Conservation (phyloP, 1,139 yeast genomes). For the Yamadazyma atlantica region DNA sequence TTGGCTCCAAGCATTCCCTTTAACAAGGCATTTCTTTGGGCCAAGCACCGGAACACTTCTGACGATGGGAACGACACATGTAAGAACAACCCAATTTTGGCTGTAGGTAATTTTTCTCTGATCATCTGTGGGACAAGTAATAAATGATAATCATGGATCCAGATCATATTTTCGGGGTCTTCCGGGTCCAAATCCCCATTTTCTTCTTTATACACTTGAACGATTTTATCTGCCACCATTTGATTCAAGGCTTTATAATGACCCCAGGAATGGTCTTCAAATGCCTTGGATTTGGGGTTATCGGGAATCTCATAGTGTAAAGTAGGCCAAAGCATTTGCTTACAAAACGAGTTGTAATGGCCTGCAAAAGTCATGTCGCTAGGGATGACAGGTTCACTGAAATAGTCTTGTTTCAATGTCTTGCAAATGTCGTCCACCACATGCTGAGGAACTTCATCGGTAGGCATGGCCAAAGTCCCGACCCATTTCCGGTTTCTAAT, state of each 20-base stretch:
- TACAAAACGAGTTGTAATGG: slow-evolving; percentile 86
- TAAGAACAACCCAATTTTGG: slow-evolving; percentile 86
- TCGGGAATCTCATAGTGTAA: slow-evolving; percentile 96
- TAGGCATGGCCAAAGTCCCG: slow-evolving; percentile 89
- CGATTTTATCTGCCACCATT: slow-evolving; percentile 73
- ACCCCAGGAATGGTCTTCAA: slow-evolving; percentile 94
- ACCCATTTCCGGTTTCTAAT: slow-evolving; percentile 66
- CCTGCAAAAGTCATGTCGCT: slow-evolving; percentile 82
- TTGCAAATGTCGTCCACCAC: slow-evolving; percentile 52
- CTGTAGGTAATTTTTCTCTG: slow-evolving; percentile 71
- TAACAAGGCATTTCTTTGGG: slow-evolving; percentile 75
- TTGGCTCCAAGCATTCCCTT: slow-evolving; percentile 90
- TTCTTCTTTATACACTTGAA: slow-evolving; percentile 55
- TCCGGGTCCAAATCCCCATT: slow-evolving; percentile 46
- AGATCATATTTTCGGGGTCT: slow-evolving; percentile 54
- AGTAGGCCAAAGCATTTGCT: slow-evolving; percentile 95
- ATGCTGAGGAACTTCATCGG: slow-evolving; percentile 67
- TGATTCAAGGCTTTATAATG: slow-evolving; percentile 77
- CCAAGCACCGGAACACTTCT: slow-evolving; percentile 92
- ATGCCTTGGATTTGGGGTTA: slow-evolving; percentile 89
- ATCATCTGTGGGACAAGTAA: slow-evolving; percentile 85
- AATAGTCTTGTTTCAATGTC: slow-evolving; percentile 45
- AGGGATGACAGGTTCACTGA: slow-evolving; percentile 68
- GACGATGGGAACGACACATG: slow-evolving; percentile 96
- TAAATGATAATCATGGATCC: slow-evolving; percentile 95